These are phyloP conservation scores for Cerioporus squamosus DNA, from an alignment of 1,284 basidiomycete species.

Conservation along the genomic window DNA sequence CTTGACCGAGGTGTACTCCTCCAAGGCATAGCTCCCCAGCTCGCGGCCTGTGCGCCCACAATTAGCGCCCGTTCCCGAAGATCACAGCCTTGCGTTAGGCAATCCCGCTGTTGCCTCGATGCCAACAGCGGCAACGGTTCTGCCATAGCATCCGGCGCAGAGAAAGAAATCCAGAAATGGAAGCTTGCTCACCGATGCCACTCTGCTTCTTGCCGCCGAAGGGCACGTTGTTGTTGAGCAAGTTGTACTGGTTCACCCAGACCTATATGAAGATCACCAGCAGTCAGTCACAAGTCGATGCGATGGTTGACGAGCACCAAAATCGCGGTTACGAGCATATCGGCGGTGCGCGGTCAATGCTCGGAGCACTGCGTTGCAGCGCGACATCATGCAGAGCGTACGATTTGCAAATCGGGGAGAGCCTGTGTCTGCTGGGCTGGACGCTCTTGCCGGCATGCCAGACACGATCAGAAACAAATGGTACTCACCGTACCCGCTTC, in stretches of 20 bases:
- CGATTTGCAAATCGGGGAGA: background rate
- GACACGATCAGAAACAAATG: background rate
- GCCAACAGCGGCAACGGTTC: conserved; percentile 13
- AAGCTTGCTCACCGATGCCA: conserved; percentile 56
- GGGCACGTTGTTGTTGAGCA: conserved; percentile 83
- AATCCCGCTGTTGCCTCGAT: conserved; percentile 21
- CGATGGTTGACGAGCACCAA: background rate
- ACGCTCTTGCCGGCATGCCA: background rate
- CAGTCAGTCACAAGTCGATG: background rate
- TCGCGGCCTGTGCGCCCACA: conserved; percentile 67
- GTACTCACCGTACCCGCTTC: conserved; percentile 81
- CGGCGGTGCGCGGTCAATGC: no score
- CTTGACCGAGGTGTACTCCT: conserved; percentile 86
- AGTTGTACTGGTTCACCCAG: conserved; percentile 90
- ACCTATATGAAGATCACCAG: conserved; percentile 49
- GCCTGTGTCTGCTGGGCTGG: background rate
- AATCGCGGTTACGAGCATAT: background rate
- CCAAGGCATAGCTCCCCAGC: conserved; percentile 86
- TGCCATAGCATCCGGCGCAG: background rate
- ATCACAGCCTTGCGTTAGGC: conserved; percentile 13
- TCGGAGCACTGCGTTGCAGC: no score
- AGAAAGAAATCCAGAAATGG: background rate
- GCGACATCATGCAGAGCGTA: background rate
- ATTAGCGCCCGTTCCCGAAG: conserved; percentile 15
- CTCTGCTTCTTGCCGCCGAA: conserved; percentile 93